phyloP scores from a whole-genome alignment of 306 rosid species.

The Oemleria cerasiformis region DNA sequence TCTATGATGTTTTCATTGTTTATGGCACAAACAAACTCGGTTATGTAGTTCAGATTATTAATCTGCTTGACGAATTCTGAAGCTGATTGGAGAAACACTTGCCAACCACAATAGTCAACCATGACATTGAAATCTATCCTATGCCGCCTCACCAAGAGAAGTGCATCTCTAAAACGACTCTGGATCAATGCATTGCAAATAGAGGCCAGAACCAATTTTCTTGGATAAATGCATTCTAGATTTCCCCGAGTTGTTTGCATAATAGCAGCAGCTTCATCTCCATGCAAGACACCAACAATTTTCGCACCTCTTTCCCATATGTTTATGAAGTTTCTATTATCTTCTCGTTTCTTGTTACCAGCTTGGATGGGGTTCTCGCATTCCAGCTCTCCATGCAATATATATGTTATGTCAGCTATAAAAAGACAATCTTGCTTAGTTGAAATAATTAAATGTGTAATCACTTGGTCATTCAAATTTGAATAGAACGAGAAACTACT shows the following conservation, averaged over 20 bases:
- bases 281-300: conserved; percentile 81
- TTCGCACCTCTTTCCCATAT: conserved; percentile 97
- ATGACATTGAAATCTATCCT: conserved; percentile 89
- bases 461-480: conserved; percentile 69
- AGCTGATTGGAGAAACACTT: conserved; percentile 69
- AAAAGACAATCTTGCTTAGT: conserved; percentile 86
- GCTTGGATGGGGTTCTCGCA: conserved; percentile 49
- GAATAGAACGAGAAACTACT: conserved; percentile 82
- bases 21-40: conserved; percentile 91
- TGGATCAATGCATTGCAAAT: conserved; percentile 73
- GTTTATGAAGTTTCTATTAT: conserved; percentile 51
- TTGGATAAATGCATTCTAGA: conserved; percentile 81
- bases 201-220: conserved; percentile 83
- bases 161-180: conserved; percentile 78
- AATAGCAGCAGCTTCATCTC: conserved; percentile 78
- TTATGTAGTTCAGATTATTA: conserved; percentile 77
- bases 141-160: conserved; percentile 92
- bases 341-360: conserved; percentile 46
- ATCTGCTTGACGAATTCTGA: conserved; percentile 80
- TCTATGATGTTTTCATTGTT: conserved; percentile 69
- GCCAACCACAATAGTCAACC: conserved; percentile 81
- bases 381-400: conserved; percentile 57
- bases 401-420: conserved; percentile 63
- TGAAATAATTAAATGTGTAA: conserved; percentile 68
- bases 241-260: conserved; percentile 86